These are phyloP conservation scores for Adansonia digitata DNA, from an alignment of 345 rosid genomes.

Conservation along the genomic window DNA sequence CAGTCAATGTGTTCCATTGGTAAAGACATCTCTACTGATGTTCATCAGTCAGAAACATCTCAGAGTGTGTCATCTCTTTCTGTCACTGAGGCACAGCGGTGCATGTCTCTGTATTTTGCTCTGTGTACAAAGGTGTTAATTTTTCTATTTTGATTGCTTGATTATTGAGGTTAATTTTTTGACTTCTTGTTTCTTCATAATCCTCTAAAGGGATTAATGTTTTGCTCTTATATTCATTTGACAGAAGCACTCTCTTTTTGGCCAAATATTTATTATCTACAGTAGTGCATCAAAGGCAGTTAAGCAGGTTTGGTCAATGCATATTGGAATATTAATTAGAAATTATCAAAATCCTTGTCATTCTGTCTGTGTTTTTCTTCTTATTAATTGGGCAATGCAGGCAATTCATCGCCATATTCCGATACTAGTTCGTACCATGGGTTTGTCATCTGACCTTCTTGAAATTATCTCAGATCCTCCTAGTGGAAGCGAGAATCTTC, in stretches of 20 bases:
- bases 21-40: constrained; percentile 45
- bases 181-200: constrained; percentile 1
- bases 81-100: constrained; percentile 68
- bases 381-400: constrained; percentile 41
- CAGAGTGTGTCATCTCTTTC: constrained; percentile 40
- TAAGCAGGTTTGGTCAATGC: constrained; percentile 59
- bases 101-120: constrained; percentile 91
- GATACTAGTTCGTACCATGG: constrained; percentile 92
- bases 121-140: constrained; percentile 86
- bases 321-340: constrained; percentile 5
- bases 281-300: constrained; percentile 57
- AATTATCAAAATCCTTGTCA: constrained; percentile 6
- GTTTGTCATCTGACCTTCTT: constrained; percentile 86
- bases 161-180: neutral
- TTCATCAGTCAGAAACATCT: constrained; percentile 33
- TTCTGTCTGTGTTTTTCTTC: constrained; percentile 9
- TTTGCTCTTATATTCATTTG: constrained; percentile 24
- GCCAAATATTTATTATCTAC: constrained; percentile 66
- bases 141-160: constrained; percentile 4
- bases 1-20: constrained; percentile 27
- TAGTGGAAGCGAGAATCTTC: constrained; percentile 77
- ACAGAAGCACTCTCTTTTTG: constrained; percentile 93
- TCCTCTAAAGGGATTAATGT: constrained; percentile 7
- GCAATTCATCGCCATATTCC: constrained; percentile 89
- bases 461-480: constrained; percentile 92